Evolutionary conservation across 2,329 filamentous ascomycete genomes (phyloP).

Genomic region (Leptographium lundbergii): DNA sequence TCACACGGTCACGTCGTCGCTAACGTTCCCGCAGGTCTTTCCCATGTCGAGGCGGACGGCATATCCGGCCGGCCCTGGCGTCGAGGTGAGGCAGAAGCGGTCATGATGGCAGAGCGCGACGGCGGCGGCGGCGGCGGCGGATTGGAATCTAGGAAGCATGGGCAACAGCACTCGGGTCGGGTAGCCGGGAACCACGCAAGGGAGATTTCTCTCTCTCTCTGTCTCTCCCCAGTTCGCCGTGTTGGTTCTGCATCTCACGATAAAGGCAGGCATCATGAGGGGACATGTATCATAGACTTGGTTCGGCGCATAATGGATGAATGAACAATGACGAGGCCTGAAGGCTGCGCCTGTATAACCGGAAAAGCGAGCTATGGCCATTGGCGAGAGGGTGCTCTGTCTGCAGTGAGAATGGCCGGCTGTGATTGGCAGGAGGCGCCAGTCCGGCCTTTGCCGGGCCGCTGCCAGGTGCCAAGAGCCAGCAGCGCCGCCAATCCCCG

Average conservation of each 20-base stretch:
- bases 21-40: conserved; percentile 33
- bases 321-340: neutral
- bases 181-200: neutral
- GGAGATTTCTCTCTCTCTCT: neutral
- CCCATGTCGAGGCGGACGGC: conserved; percentile 46
- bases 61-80: conserved; percentile 64
- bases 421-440: neutral
- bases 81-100: conserved; percentile 63
- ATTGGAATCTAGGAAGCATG: neutral
- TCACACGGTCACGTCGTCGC: neutral
- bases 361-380: too few species aligned
- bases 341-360: neutral
- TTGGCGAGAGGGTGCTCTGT: too few species aligned
- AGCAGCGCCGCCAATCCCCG: neutral
- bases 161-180: neutral
- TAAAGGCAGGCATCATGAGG: neutral
- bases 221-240: neutral
- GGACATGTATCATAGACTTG: conserved; percentile 1
- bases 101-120: too few species aligned
- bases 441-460: conserved; percentile 2
- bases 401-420: too few species aligned
- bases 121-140: neutral
- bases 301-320: neutral
- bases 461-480: conserved; percentile 2
- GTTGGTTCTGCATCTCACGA: neutral